These are phyloP conservation scores for Penicillium frequentans DNA, from an alignment of 2,329 filamentous ascomycete species.

Conservation along the genomic window DNA sequence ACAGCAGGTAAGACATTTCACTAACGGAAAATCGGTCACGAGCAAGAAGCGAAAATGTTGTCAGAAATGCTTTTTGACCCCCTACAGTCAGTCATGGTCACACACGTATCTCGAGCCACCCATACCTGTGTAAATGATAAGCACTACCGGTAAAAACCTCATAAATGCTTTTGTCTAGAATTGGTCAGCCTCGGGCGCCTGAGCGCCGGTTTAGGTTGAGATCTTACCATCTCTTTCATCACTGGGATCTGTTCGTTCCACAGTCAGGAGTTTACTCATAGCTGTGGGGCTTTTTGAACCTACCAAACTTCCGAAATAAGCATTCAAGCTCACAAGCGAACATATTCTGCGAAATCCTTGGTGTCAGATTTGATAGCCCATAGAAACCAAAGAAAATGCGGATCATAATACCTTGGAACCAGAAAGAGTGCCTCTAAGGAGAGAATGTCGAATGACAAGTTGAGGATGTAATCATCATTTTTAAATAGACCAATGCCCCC, in stretches of 20 bases:
- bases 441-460: slow-evolving; percentile 84
- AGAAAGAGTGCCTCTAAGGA: slow-evolving; percentile 86
- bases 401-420: slow-evolving; percentile 61
- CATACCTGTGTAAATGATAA: slow-evolving; percentile 74
- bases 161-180: slow-evolving; percentile 76
- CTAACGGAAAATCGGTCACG: slow-evolving; percentile 56
- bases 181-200: slow-evolving; percentile 27
- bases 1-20: slow-evolving; percentile 60
- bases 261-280: slow-evolving; percentile 17
- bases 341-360: slow-evolving; percentile 61
- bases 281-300: slow-evolving; percentile 16
- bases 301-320: slow-evolving; percentile 69
- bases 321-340: slow-evolving; percentile 80
- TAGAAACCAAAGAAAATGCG: not conserved
- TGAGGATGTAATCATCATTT: slow-evolving; percentile 63
- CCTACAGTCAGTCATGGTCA: not conserved
- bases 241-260: slow-evolving; percentile 66
- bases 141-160: slow-evolving; percentile 75
- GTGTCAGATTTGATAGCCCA: slow-evolving; percentile 20
- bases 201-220: not conserved
- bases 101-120: slow-evolving; percentile 17
- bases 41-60: slow-evolving; percentile 67
- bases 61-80: slow-evolving; percentile 66
- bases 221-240: slow-evolving; percentile 78
- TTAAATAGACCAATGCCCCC: slow-evolving; percentile 67